These are phyloP conservation scores for Hondaea fermentalgiana DNA, from an alignment of 108 stramenopile genomes.

Conservation along the genomic window DNA sequence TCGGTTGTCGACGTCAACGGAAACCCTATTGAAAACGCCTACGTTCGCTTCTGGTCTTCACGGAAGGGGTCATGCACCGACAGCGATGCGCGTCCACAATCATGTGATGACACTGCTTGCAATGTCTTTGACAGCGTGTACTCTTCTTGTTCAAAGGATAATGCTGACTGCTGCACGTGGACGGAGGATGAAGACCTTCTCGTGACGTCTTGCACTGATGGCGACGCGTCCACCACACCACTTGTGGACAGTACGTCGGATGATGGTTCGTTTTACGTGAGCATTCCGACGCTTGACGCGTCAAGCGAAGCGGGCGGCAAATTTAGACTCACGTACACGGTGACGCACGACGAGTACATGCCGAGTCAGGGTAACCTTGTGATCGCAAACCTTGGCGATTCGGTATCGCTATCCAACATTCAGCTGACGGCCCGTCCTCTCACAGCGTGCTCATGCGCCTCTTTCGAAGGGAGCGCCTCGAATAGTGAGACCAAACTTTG, in stretches of 20 bases:
- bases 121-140: background rate
- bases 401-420: background rate
- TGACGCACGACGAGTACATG: background rate
- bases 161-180: background rate
- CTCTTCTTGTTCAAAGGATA: background rate
- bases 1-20: background rate
- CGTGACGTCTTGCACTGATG: background rate
- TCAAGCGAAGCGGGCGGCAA: background rate
- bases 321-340: background rate
- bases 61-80: background rate
- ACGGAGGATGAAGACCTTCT: background rate
- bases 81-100: background rate
- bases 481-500: background rate
- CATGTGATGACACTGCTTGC: background rate
- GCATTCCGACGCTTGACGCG: background rate
- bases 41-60: background rate
- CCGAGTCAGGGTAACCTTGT: background rate
- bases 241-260: background rate
- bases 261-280: background rate
- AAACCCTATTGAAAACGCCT: background rate
- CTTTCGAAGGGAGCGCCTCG: background rate
- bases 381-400: background rate
- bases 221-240: background rate
- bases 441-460: background rate
- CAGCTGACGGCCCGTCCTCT: background rate